Base-by-base conservation (phyloP, 2,329 filamentous ascomycete genomes). In the Penicillium expansum region DNA sequence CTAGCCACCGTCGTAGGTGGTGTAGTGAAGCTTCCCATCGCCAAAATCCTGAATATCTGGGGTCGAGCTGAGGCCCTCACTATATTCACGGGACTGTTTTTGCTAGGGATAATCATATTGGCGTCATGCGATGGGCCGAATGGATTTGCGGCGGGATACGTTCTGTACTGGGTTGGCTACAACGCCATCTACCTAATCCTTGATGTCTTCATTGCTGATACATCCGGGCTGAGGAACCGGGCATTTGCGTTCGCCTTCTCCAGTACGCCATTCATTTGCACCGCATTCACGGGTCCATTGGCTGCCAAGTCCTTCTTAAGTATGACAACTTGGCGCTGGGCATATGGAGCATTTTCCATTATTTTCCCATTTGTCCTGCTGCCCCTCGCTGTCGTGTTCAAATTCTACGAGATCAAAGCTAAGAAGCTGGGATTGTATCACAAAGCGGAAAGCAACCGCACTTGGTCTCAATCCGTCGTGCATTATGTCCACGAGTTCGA, bases 151-250 rank as follows among this genome's bases (percentile, higher is more conserved):
- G 82, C 84, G 18, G 86, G 83, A 2, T 81, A 86, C 37, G 82
- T 87, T 0, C 81, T 89, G 53, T 87, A 85, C 67, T 80, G 79
- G 69, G 79, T 86, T 32, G 86, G 86, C 3, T 69, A 78, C 57
- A 77, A 81, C 33, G 83, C 82, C 4, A 74, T 87, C 4, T 76
- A 77, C 32, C 83, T 84, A 60, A 81, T 80, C 30, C 70, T 87
- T 0, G 78, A 78, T 48, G 79, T 89, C 39, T 83, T 88, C 65
- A 79, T 86, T 49, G 83, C 85, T 20, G 86, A 89, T 65, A 86
- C 84, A 0, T 84, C 86, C 0, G 78, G 79, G 1, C 75, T 88
- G 45, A 79, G 79, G 43, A 86, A 86, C 62, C 77, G 86, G 61
- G 82, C 82, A 24, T 79, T 89, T 52, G 82, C 84, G 60, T 82